Percentiles rank a stretch among this genome's conserved stretches.
phyloP scores from a whole-genome alignment of 2,329 filamentous ascomycete species.

The Chrysoporthe deuterocubensis region DNA sequence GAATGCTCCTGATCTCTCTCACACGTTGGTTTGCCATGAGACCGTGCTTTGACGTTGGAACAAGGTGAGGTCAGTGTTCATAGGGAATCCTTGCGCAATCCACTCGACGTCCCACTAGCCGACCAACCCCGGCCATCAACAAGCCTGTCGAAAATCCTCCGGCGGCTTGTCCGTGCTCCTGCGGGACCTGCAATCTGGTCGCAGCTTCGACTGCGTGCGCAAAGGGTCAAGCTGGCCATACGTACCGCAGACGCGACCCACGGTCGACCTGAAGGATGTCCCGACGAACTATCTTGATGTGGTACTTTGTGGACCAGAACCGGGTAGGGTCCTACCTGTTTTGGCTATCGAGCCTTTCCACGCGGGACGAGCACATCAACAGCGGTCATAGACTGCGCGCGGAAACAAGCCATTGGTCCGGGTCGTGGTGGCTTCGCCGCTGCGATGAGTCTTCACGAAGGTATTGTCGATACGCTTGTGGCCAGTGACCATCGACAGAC shows the following conservation, averaged over 20 bases:
- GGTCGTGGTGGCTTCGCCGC: background rate
- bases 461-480: background rate
- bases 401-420: background rate
- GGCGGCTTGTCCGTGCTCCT: conserved; percentile 25
- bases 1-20: background rate
- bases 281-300: conserved; percentile 1
- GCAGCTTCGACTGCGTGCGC: background rate
- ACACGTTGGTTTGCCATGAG: background rate
- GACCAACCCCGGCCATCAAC: conserved; percentile 5
- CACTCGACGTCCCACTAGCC: conserved; percentile 16
- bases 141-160: conserved; percentile 24
- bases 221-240: background rate
- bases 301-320: conserved; percentile 9
- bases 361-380: background rate
- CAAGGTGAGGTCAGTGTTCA: conserved; percentile 27
- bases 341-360: background rate
- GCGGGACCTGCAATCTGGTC: conserved; percentile 1
- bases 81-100: conserved; percentile 21
- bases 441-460: background rate
- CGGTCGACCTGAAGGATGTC: background rate
- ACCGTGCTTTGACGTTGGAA: conserved; percentile 23
- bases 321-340: conserved; percentile 20
- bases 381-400: background rate
- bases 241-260: background rate
- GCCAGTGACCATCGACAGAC: background rate